Base-by-base conservation (phyloP, 768 basidiomycete species). In the Butyriboletus loyo region DNA sequence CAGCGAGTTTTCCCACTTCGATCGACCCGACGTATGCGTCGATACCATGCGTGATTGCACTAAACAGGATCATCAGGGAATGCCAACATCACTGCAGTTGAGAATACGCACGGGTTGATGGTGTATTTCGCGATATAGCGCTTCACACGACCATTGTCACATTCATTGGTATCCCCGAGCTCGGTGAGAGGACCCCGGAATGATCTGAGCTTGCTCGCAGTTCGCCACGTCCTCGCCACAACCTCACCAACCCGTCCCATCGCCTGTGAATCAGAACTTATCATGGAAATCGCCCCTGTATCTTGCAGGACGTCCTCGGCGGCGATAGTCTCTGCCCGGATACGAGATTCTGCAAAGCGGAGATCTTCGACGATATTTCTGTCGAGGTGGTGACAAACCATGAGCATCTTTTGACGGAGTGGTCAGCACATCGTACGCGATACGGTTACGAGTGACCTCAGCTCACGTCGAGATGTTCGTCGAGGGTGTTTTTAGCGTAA, bases 351-450 rank as follows among this genome's bases (percentile, higher is more conserved):
- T 4, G 97, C 96, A 61, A 99, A 99, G 1, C 89, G 83, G 37
- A 98, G 77, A 60, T 99, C 97, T 73, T 99, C 97, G 1, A 88
- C 82, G 58, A 96, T 92, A n/a, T 78, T 81, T 59, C 77, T 83
- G 73, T 97, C 92, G 50, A 99, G 82, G 69, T 99, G 96, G 68
- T 99, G 96, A 69, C 94, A 97, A n/a, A 98, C 94, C 93, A 98
- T 98, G 22, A 98, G 77, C 97, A 98, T 99, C 95, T 97, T 61
- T 25, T 10, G 39, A 44, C 35, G 37, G 52, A 14, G 14, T 45
- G 38, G 32, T 51, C 36, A 58, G 47, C n/a, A 37, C 21, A 21
- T 42, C 14, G 36, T 34, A 50, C 7, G 36, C 21, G 8, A 38
- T 13, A 24, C 0, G n/a, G 25, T 13, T 19, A 21, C n/a, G 19